phyloP scores from a whole-genome alignment of 1,139 yeast species.

The Kodamaea sp. region DNA sequence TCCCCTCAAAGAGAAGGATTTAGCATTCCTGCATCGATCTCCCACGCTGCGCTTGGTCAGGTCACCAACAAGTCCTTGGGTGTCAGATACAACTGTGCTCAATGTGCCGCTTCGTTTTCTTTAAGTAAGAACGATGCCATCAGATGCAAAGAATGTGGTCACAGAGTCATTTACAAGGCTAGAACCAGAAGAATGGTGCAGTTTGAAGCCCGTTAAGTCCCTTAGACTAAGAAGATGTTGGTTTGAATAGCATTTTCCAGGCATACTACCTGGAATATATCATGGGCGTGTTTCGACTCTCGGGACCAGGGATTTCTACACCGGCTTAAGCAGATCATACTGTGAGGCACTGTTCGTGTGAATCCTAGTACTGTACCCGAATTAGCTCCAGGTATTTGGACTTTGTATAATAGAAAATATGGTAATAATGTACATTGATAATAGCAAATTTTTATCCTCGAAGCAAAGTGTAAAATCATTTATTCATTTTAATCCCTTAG shows the following conservation, averaged over 20 bases:
- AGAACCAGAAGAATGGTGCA: constrained; percentile 94
- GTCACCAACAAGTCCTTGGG: constrained; percentile 75
- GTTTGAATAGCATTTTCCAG: no score
- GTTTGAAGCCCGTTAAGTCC: constrained; percentile 48
- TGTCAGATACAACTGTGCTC: constrained; percentile 92
- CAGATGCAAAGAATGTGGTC: constrained; percentile 98
- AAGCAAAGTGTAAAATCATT: no score
- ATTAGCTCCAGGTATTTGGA: not conserved
- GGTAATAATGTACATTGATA: not conserved
- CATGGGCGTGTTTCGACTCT: no score
- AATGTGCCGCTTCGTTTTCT: constrained; percentile 88
- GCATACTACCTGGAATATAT: no score
- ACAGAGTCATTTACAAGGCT: constrained; percentile 94
- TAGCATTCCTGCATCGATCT: constrained; percentile 79
- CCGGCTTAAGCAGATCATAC: no score
- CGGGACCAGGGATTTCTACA: no score
- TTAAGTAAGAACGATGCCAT: constrained; percentile 94
- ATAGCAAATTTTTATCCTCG: no score
- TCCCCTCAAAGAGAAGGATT: constrained; percentile 86
- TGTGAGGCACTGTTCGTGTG: no score
- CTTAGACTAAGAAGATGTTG: no score
- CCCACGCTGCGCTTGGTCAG: constrained; percentile 68
- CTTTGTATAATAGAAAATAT: constrained; percentile 1
- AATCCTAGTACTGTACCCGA: not conserved
- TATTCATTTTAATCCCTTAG: no score